Evolutionary conservation across 1,284 basidiomycete genomes (phyloP).

Genomic region (Trichosporon asahii): DNA sequence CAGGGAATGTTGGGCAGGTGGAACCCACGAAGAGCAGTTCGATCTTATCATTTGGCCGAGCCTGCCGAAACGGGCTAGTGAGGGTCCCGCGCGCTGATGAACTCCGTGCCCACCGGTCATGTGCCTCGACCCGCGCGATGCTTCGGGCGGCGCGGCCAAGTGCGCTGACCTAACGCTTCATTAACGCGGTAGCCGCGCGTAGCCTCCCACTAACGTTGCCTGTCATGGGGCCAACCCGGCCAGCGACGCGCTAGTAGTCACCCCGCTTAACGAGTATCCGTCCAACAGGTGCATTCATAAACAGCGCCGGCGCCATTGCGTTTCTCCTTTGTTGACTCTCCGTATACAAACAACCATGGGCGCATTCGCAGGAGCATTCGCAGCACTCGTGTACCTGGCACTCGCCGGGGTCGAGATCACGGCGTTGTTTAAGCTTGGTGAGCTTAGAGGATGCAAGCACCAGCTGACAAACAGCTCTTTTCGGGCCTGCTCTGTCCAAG

Average conservation of each 20-base stretch:
- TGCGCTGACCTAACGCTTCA: not conserved
- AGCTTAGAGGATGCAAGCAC: not conserved
- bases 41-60: constrained; percentile 8
- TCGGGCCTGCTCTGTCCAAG: not conserved
- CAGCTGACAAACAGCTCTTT: not conserved
- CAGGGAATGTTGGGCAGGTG: not conserved
- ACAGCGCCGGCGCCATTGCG: not conserved
- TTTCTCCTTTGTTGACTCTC: not conserved
- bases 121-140: not conserved
- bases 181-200: not conserved
- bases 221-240: not conserved
- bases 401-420: not conserved
- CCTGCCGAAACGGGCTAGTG: not conserved
- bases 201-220: not conserved
- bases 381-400: not conserved
- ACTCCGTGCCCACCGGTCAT: constrained; percentile 7
- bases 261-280: constrained; percentile 1
- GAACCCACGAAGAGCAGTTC: not conserved
- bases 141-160: not conserved
- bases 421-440: not conserved
- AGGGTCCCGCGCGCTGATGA: not conserved
- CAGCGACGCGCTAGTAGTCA: not conserved
- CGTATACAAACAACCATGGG: not conserved
- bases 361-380: not conserved
- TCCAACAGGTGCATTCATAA: not conserved